A percentile compares a stretch with the other conserved stretches of the same genome.
phyloP scores from a whole-genome alignment of 129 eudicot genomes.

The Escallonia rubra region DNA sequence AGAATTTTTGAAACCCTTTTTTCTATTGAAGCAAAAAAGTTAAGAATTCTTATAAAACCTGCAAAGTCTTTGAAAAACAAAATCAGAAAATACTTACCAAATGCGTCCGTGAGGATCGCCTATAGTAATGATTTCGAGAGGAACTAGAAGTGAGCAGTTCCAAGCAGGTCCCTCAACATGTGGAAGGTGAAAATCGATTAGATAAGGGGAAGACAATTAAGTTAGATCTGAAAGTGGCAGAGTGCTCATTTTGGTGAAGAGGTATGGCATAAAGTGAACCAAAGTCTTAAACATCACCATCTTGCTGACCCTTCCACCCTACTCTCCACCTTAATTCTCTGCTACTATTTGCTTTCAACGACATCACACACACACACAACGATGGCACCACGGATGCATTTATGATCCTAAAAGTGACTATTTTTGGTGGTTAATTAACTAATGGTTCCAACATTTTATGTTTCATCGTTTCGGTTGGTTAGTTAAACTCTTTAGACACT shows the following conservation, averaged over 20 bases:
- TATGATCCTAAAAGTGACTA: no score
- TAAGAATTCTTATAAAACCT: no score
- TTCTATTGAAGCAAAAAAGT: no score
- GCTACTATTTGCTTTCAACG: slow-evolving; percentile 8
- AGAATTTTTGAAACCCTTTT: no score
- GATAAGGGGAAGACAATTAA: background rate
- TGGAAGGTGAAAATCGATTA: background rate
- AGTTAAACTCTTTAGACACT: no score
- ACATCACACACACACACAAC: background rate
- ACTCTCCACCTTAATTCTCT: background rate
- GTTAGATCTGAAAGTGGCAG: background rate
- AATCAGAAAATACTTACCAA: no score
- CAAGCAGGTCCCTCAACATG: background rate
- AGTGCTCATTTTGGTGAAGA: slow-evolving; percentile 7
- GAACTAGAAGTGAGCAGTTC: background rate
- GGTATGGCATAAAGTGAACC: slow-evolving; percentile 14
- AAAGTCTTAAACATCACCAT: background rate
- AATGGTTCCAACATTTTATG: no score
- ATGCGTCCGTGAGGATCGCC: no score
- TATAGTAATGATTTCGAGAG: background rate
- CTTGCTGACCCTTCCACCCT: background rate
- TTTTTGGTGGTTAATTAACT: no score
- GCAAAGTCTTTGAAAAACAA: no score
- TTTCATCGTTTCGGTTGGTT: no score
- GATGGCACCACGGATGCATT: no score